Percentiles rank a stretch among this genome's conserved stretches.
Evolutionary conservation across 208 protist species (phyloP).

Genomic region (Wallacemonas sp.): DNA sequence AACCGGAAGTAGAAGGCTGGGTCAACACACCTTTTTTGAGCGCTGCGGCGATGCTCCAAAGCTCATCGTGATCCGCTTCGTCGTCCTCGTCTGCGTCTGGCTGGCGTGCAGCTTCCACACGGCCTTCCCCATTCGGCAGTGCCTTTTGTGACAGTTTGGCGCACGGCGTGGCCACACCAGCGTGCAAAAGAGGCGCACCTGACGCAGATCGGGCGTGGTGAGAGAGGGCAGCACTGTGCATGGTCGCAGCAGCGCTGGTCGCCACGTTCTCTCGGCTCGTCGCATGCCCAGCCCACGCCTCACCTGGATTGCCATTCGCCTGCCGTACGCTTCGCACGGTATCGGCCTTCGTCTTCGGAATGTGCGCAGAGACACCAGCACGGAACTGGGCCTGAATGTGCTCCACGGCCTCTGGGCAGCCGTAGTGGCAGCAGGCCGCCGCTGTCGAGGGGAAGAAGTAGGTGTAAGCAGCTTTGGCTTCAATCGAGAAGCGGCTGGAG

Average conservation of each 20-base stretch:
- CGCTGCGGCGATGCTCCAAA: slow-evolving; percentile 2
- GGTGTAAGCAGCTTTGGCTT: slow-evolving; percentile 49
- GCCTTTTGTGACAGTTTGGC: too few relatives aligned
- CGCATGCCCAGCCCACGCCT: too few relatives aligned
- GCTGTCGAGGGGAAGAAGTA: slow-evolving; percentile 57
- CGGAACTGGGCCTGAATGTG: slow-evolving; percentile 42
- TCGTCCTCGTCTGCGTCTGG: not conserved
- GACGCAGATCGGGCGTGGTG: not conserved
- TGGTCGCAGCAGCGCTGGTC: too few relatives aligned
- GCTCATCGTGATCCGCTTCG: not conserved
- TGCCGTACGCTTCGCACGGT: too few relatives aligned
- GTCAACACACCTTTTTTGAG: slow-evolving; percentile 1
- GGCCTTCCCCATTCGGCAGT: not conserved
- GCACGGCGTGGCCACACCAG: too few relatives aligned
- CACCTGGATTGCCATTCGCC: too few relatives aligned
- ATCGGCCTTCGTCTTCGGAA: too few relatives aligned
- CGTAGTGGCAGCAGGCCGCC: slow-evolving; percentile 52
- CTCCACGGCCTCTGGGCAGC: slow-evolving; percentile 37
- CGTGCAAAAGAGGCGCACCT: too few relatives aligned
- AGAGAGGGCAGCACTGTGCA: not conserved
- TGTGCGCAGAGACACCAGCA: slow-evolving; percentile 28
- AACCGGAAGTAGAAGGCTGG: too few relatives aligned
- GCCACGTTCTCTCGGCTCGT: too few relatives aligned
- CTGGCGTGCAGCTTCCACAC: not conserved
- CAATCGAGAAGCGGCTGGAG: slow-evolving; percentile 67